Evolutionary conservation across 2,329 filamentous ascomycete genomes (phyloP).

Genomic region (Exophiala xenobiotica): DNA sequence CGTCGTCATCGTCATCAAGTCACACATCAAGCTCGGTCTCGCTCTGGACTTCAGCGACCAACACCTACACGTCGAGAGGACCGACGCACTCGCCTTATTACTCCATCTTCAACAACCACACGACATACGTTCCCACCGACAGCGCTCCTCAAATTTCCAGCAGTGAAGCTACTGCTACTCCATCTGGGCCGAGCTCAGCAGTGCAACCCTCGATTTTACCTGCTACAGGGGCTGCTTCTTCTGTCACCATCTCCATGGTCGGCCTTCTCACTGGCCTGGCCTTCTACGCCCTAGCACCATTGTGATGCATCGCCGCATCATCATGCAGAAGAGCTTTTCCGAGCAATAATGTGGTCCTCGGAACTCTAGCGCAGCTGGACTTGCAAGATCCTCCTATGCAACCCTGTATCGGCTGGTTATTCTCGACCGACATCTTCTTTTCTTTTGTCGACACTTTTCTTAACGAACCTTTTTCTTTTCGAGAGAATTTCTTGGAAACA

Average conservation of each 20-base stretch:
- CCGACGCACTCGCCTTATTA: slow-evolving; percentile 21
- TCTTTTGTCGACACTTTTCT: slow-evolving; percentile 9
- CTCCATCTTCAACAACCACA: slow-evolving; percentile 20
- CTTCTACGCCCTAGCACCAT: slow-evolving; percentile 8
- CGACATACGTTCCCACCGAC: too few species aligned
- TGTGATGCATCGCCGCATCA: slow-evolving; percentile 1
- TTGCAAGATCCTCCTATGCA: slow-evolving; percentile 19
- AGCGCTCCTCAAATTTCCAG: neutral
- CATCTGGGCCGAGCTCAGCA: slow-evolving; percentile 15
- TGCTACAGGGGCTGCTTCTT: slow-evolving; percentile 15
- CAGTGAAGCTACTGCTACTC: slow-evolving; percentile 14
- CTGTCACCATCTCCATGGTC: slow-evolving; percentile 1
- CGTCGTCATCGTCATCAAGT: slow-evolving; percentile 1
- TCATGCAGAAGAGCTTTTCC: slow-evolving; percentile 2
- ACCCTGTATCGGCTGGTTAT: too few species aligned
- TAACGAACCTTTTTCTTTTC: neutral
- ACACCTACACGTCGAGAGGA: neutral
- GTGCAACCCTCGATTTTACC: slow-evolving; percentile 9
- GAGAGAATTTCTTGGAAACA: neutral
- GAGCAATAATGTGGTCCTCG: slow-evolving; percentile 5
- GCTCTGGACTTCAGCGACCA: slow-evolving; percentile 1
- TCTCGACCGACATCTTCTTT: slow-evolving; percentile 6
- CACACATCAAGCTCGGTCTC: neutral
- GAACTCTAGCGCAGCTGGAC: slow-evolving; percentile 20
- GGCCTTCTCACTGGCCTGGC: slow-evolving; percentile 14